A percentile compares a stretch with the other conserved stretches of the same genome.
These are phyloP conservation scores for Penicillium robsamsonii DNA, from an alignment of 495 filamentous ascomycete genomes.

Conservation along the genomic window DNA sequence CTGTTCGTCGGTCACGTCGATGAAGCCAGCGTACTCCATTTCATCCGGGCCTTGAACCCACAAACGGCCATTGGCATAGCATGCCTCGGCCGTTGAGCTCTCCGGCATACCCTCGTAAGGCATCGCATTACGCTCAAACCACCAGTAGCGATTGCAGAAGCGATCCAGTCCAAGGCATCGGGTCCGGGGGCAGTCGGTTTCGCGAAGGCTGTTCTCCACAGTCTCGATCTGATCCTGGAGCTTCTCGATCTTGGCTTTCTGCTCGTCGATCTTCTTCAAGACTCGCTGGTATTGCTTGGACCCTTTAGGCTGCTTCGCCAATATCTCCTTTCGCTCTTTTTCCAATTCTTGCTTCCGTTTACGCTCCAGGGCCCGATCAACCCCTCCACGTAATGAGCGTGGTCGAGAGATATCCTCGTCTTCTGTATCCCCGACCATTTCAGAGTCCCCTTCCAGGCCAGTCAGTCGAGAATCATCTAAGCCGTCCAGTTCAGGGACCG, in stretches of 20 bases:
- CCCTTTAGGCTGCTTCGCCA: constrained; percentile 76
- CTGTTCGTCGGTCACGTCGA: constrained; percentile 71
- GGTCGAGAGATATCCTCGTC: constrained; percentile 59
- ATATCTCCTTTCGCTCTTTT: constrained; percentile 73
- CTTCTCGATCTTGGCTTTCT: constrained; percentile 72
- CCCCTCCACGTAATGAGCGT: constrained; percentile 73
- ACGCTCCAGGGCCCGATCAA: constrained; percentile 72
- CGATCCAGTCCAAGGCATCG: constrained; percentile 86
- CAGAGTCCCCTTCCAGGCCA: constrained; percentile 59
- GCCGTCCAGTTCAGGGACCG: constrained; percentile 56
- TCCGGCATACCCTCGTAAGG: constrained; percentile 84
- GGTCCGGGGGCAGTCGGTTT: constrained; percentile 88
- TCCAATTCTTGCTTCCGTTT: constrained; percentile 83
- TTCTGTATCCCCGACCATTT: constrained; percentile 56
- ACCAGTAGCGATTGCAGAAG: constrained; percentile 98
- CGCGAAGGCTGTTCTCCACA: constrained; percentile 86
- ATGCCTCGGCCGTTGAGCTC: constrained; percentile 81
- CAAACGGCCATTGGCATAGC: constrained; percentile 88
- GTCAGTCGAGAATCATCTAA: constrained; percentile 64
- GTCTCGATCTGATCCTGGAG: constrained; percentile 80
- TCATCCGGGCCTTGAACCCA: constrained; percentile 97
- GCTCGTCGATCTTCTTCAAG: constrained; percentile 80
- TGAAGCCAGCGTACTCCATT: constrained; percentile 79
- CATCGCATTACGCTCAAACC: constrained; percentile 99
- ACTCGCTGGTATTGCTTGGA: constrained; percentile 89